Evolutionary conservation across 169 alveolate genomes (phyloP), one percentile per base, ranked within the genome.

Genomic region (Cryptosporidium muris): DNA sequence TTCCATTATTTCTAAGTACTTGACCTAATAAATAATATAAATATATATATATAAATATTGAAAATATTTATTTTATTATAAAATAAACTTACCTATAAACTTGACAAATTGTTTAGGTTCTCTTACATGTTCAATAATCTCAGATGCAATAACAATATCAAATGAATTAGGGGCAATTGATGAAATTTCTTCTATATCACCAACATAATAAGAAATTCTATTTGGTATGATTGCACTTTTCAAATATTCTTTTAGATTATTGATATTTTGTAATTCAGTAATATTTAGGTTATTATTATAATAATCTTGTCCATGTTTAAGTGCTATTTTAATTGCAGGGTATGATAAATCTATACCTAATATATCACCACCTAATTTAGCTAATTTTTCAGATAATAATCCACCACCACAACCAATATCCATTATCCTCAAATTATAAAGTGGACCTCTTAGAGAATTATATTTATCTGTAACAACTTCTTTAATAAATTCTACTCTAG

Each of bases 351-450:
- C 40, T 5, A 47, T 5, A 6, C 80, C 60, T 1, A 64, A n/a
- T 47, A 45, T 42, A 47, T 64, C 80, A 14, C 80, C 80, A 2
- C 80, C 80, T 5, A 42, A 34, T n/a, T 45, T 40, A 34, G 66
- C 38, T 9, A 64, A 60, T 34, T 14, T 64, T 64, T 64, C 62
- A 6, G 62, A 42, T 11, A 47, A 64, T 11, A 64, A 14, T 64
- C 56, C 51, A 16, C 60, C 80, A 42, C 58, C 51, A 38, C 60
- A 64, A 9, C 80, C 80, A 64, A 64, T n/a, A 64, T 64, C 80
- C 12, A 64, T 25, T 64, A 64, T 64, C 60, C 36, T 42, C 47
- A n/a, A 43, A 14, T 14, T 42, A 40, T 40, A n/a, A 11, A 64
- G 47, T 42, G 80, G 58, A 11, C 80, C 80, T 43, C 36, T 64